A percentile compares a stretch with the other conserved stretches of the same genome.
These are phyloP conservation scores for grape (Vitis vinifera) DNA, from an alignment of 164 flowering plant species.

Conservation along the genomic window ASM3070453v1 NC_081816.1:16175501-16176000, in stretches of 20 bases:
- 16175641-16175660: constrained; percentile 68
- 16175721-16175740: constrained; percentile 79
- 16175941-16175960: constrained; percentile 62
- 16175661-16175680: constrained; percentile 67
- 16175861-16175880: not conserved
- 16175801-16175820: constrained; percentile 66
- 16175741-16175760: constrained; percentile 64
- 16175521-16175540: too few species aligned
- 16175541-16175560: not conserved
- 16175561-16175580: too few species aligned
- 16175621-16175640: constrained; percentile 70
- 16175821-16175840: not conserved
- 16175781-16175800: constrained; percentile 74
- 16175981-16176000: constrained; percentile 71
- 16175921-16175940: constrained; percentile 64
- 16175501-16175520: too few species aligned
- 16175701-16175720: constrained; percentile 84
- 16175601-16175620: constrained; percentile 72
- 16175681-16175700: constrained; percentile 81
- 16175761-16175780: constrained; percentile 80
- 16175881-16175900: constrained; percentile 3
- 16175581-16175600: constrained; percentile 5
- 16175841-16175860: not conserved
- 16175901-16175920: constrained; percentile 44
- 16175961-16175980: constrained; percentile 81